Percentiles rank a stretch among this genome's conserved stretches.
These are phyloP conservation scores for Zygotorulaspora danielsina DNA, from an alignment of 805 yeast species.

Conservation along the genomic window DNA sequence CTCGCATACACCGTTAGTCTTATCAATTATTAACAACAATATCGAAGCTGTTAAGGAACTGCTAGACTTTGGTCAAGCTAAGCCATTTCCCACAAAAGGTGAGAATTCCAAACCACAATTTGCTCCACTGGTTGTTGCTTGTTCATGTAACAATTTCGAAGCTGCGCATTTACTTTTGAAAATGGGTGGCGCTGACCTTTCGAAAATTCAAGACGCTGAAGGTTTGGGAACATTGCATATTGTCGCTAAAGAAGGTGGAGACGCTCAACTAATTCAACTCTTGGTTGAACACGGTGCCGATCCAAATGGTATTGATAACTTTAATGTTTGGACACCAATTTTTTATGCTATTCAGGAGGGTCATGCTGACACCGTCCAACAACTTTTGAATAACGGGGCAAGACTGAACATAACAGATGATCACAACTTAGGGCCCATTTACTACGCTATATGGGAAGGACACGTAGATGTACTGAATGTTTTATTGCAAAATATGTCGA, in stretches of 20 bases:
- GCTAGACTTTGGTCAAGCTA: slow-evolving; percentile 46
- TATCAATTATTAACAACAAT: slow-evolving; percentile 70
- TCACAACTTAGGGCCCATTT: slow-evolving; percentile 73
- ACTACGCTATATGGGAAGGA: slow-evolving; percentile 93
- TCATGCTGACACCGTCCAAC: slow-evolving; percentile 62
- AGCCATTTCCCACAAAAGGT: slow-evolving; percentile 45
- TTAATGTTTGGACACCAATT: slow-evolving; percentile 91
- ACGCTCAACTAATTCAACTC: slow-evolving; percentile 59
- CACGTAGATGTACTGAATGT: slow-evolving; percentile 76
- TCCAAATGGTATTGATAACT: slow-evolving; percentile 74
- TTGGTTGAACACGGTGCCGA: slow-evolving; percentile 69
- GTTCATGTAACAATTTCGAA: slow-evolving; percentile 72
- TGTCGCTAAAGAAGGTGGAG: slow-evolving; percentile 76
- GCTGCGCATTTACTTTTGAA: slow-evolving; percentile 62
- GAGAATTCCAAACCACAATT: slow-evolving; percentile 57
- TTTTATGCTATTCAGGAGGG: slow-evolving; percentile 90
- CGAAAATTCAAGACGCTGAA: slow-evolving; percentile 62
- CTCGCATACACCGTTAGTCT: slow-evolving; percentile 75
- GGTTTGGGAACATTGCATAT: slow-evolving; percentile 86
- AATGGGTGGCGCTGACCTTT: slow-evolving; percentile 31
- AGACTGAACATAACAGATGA: slow-evolving; percentile 65
- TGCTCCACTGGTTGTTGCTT: slow-evolving; percentile 78
- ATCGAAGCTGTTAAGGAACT: slow-evolving; percentile 46
- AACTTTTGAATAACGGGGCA: slow-evolving; percentile 71
- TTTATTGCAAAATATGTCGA: slow-evolving; percentile 41